Conservation (phyloP, 352 stramenopile genomes). For the Pythium folliculosum region DNA sequence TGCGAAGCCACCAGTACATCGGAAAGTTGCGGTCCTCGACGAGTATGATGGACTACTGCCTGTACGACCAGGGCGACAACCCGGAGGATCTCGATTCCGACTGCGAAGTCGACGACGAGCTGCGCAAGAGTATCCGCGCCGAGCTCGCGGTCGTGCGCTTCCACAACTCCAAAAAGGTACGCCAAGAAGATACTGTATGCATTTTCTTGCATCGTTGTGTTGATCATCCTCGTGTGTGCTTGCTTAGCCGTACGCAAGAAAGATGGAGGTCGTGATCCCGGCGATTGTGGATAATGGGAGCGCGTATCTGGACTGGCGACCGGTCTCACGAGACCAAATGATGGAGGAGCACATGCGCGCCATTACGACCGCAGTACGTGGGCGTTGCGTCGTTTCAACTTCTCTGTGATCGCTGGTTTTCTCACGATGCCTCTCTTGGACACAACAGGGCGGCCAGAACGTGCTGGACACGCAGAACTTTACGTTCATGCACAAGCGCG, state of each 20-base stretch:
- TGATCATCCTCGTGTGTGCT: too few species aligned
- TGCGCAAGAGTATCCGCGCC: constrained; percentile 73
- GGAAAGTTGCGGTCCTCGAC: constrained; percentile 83
- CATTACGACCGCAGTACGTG: constrained; percentile 58
- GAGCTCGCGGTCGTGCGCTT: constrained; percentile 76
- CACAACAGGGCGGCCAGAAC: constrained; percentile 73
- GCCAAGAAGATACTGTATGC: background rate
- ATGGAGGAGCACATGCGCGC: constrained; percentile 75
- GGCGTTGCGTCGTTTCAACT: background rate
- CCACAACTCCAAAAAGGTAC: constrained; percentile 73
- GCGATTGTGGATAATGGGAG: constrained; percentile 61
- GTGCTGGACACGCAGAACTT: constrained; percentile 79
- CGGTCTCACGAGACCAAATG: constrained; percentile 72
- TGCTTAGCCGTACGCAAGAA: constrained; percentile 57
- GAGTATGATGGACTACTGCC: constrained; percentile 80
- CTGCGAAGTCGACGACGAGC: constrained; percentile 75
- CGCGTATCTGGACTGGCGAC: constrained; percentile 71
- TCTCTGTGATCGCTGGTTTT: too few species aligned
- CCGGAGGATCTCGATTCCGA: constrained; percentile 84
- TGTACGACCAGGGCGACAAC: constrained; percentile 88
- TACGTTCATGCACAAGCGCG: constrained; percentile 82
- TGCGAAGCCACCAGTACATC: constrained; percentile 86
- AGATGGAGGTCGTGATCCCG: constrained; percentile 86
- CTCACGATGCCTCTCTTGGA: background rate
- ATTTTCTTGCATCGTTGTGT: background rate